Percentiles rank a stretch among this genome's conserved stretches.
Evolutionary conservation across 1,139 yeast species (phyloP).

Genomic region (Wickerhamiella infanticola): DNA sequence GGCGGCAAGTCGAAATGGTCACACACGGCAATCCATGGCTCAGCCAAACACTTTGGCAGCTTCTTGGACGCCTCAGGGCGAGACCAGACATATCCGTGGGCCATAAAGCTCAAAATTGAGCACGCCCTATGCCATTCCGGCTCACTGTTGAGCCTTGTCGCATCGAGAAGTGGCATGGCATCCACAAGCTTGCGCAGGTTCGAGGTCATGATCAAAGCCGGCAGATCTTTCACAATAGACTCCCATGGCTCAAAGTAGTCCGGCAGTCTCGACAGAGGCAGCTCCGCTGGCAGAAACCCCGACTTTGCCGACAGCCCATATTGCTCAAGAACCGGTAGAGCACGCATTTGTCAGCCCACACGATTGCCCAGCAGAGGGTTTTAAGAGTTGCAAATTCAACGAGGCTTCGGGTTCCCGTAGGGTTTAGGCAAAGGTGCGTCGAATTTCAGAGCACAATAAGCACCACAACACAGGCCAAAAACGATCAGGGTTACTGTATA

Average conservation of each 20-base stretch:
- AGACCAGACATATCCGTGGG: slow-evolving; percentile 86
- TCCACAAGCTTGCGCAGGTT: slow-evolving; percentile 47
- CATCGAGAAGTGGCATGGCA: slow-evolving; percentile 38
- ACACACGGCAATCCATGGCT: slow-evolving; percentile 49
- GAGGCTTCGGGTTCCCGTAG: no score
- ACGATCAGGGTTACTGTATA: background rate
- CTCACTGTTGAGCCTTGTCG: slow-evolving; percentile 29
- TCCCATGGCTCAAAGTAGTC: slow-evolving; percentile 75
- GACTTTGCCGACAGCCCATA: slow-evolving; percentile 54
- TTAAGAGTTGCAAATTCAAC: no score
- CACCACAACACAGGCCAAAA: no score
- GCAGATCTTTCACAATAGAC: slow-evolving; percentile 43
- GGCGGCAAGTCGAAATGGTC: slow-evolving; percentile 64
- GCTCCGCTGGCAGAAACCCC: slow-evolving; percentile 62
- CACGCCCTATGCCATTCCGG: slow-evolving; percentile 65
- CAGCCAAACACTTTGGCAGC: slow-evolving; percentile 52
- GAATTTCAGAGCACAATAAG: no score
- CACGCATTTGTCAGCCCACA: slow-evolving; percentile 4
- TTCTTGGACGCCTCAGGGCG: slow-evolving; percentile 43
- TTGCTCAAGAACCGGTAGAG: slow-evolving; percentile 38
- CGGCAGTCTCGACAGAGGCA: slow-evolving; percentile 49
- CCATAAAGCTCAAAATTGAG: slow-evolving; percentile 57
- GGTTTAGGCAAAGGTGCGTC: no score
- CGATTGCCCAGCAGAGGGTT: no score
- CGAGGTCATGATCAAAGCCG: slow-evolving; percentile 54